These are phyloP conservation scores for Fusarium tjaetaba DNA, from an alignment of 2,329 filamentous ascomycete genomes.

Conservation along the genomic window DNA sequence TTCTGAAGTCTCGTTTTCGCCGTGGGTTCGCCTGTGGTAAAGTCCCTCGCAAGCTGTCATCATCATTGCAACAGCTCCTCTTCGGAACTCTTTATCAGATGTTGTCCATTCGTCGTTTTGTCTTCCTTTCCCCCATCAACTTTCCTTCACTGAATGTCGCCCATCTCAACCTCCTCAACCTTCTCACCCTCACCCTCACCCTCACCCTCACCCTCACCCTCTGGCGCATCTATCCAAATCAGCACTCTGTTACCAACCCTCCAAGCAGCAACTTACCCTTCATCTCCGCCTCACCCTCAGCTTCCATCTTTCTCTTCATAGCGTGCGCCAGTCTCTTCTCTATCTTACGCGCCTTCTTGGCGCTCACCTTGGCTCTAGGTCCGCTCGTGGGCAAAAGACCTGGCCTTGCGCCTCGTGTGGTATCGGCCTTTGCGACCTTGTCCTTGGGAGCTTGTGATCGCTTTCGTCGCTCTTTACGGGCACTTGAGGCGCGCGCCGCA, in stretches of 20 bases:
- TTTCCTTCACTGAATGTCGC: conserved; percentile 38
- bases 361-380: conserved; percentile 60
- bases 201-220: conserved; percentile 21
- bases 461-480: conserved; percentile 57
- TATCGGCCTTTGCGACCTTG: conserved; percentile 55
- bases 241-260: not conserved
- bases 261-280: conserved; percentile 49
- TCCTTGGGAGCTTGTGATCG: conserved; percentile 49
- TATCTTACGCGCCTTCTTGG: conserved; percentile 66
- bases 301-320: conserved; percentile 62
- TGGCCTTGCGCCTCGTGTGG: conserved; percentile 59
- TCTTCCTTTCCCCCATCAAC: not conserved
- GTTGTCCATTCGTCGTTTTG: not conserved
- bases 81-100: not conserved
- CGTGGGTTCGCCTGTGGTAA: not conserved
- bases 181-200: conserved; percentile 14
- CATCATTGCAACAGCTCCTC: not conserved
- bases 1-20: not conserved
- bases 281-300: conserved; percentile 61
- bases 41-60: not conserved
- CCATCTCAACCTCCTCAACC: conserved; percentile 44
- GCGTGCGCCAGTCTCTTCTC: conserved; percentile 64
- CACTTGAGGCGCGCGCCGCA: conserved; percentile 56
- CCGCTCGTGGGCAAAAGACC: conserved; percentile 67
- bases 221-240: conserved; percentile 37